Evolutionary conservation across 2,329 filamentous ascomycete genomes (phyloP).

Genomic region (Tolypocladium inflatum): DNA sequence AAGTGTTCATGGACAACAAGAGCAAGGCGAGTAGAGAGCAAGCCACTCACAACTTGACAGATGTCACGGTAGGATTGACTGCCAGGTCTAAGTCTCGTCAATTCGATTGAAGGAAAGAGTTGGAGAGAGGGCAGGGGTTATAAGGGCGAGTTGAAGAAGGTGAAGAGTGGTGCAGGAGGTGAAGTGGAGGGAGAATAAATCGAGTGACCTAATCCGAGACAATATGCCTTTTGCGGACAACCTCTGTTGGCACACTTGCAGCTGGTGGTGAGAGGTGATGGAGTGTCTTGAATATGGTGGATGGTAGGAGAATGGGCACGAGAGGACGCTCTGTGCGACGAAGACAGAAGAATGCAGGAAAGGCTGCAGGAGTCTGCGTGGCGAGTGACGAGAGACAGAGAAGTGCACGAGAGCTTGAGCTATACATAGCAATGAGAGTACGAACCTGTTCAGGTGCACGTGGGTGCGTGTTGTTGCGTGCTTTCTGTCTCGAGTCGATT

Average conservation of each 20-base stretch:
- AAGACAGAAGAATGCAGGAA: background rate
- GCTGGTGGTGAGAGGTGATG: background rate
- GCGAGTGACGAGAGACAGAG: background rate
- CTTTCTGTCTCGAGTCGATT: background rate
- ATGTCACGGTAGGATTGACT: too few relatives aligned
- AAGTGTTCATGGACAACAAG: too few relatives aligned
- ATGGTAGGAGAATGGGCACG: background rate
- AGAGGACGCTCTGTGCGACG: background rate
- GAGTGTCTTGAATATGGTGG: too few relatives aligned
- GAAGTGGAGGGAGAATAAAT: background rate
- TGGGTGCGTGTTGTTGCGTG: background rate
- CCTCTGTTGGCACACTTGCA: background rate
- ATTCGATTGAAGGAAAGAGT: too few relatives aligned
- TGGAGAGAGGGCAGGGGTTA: too few relatives aligned
- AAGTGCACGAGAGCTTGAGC: background rate
- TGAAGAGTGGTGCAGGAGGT: background rate
- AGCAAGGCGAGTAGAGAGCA: too few relatives aligned
- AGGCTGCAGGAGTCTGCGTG: background rate
- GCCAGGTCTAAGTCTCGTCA: too few relatives aligned
- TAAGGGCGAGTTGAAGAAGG: too few relatives aligned
- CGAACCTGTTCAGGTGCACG: background rate
- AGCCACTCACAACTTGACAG: too few relatives aligned
- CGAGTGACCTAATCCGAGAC: background rate
- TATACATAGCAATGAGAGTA: background rate
- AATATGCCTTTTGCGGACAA: background rate